Evolutionary conservation across 768 basidiomycete species (phyloP), one percentile per base, ranked within the genome.

Genomic region (Sporobolomyces phaffii): DNA sequence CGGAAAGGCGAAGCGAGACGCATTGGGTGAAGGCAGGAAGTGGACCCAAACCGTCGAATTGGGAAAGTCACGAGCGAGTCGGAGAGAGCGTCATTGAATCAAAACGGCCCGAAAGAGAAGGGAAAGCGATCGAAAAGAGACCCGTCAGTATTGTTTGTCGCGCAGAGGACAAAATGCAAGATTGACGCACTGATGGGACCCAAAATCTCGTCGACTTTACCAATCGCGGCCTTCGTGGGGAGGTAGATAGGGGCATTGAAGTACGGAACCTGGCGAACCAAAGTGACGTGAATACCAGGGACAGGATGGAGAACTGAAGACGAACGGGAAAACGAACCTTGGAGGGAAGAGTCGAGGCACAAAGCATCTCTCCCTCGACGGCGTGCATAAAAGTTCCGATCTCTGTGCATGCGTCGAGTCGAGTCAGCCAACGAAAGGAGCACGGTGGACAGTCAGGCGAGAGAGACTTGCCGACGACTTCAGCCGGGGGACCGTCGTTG

Each of bases 241-340:
- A 98, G 84, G 78, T 94, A 98, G 76, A 98, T 91, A 53, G 94
- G 93, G 0, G 94, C 93, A 78, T 99, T 99, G 84, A 99, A 99
- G 79, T 92, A 94, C 0, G 96, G 96, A 31, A 99, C 73, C 72
- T 74, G 61, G 13, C 2, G 15, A 22, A 9, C 9, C 15, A 31
- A 22, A 22, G 34, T 29, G 26, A 14, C 11, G 26, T 20, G 5
- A 1, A 22, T 11, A 20, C 28, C 26, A 33, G 48, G 22, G 4
- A 48, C 48, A 8, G 24, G 33, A 43, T 24, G 40, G 26, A 14
- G 3, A 14, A n/a, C 24, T 18, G 43, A 28, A 26, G 20, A 33
- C 3, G 14, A 31, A 8, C 13, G 15, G 40, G 34, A 36, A 56
- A 34, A 41, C 68, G 24, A 13, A 74, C 91, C 81, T 90, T 94